A percentile compares a stretch with the other conserved stretches of the same genome.
Conservation (phyloP, 2,329 filamentous ascomycete genomes). For the Nemania sp. region DNA sequence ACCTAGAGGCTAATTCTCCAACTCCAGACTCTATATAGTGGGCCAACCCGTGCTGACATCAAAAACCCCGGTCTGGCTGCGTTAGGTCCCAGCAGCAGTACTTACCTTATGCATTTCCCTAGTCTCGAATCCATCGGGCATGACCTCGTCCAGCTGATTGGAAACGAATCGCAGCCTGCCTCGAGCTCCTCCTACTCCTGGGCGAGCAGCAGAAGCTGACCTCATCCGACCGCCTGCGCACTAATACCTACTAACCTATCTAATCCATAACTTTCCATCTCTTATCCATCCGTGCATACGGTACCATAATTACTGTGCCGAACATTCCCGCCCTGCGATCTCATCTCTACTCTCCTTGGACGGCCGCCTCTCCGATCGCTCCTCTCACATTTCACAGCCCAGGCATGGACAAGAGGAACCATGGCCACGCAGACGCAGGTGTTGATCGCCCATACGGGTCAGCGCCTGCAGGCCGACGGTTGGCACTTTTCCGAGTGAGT, state of each 20-base stretch:
- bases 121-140: conserved; percentile 17
- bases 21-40: conserved; percentile 9
- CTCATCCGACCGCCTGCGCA: conserved; percentile 1
- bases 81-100: conserved; percentile 6
- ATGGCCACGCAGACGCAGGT: conserved; percentile 84
- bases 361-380: not conserved
- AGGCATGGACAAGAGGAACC: conserved; percentile 39
- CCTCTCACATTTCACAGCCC: conserved; percentile 17
- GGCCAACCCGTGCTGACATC: conserved; percentile 9
- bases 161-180: conserved; percentile 17
- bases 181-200: conserved; percentile 8
- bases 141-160: conserved; percentile 19
- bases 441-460: conserved; percentile 90
- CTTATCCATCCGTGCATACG: not conserved
- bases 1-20: not conserved
- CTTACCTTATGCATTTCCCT: too few species aligned
- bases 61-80: not conserved
- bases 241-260: not conserved
- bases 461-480: conserved; percentile 78
- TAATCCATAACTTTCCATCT: not conserved
- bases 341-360: too few species aligned
- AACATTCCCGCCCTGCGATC: conserved; percentile 13
- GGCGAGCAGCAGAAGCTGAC: conserved; percentile 2
- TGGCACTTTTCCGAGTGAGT: conserved; percentile 74
- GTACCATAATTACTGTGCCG: not conserved